Base-by-base conservation (phyloP, 225 moss, liverwort and hornwort genomes). In the Neckera pumila region DNA sequence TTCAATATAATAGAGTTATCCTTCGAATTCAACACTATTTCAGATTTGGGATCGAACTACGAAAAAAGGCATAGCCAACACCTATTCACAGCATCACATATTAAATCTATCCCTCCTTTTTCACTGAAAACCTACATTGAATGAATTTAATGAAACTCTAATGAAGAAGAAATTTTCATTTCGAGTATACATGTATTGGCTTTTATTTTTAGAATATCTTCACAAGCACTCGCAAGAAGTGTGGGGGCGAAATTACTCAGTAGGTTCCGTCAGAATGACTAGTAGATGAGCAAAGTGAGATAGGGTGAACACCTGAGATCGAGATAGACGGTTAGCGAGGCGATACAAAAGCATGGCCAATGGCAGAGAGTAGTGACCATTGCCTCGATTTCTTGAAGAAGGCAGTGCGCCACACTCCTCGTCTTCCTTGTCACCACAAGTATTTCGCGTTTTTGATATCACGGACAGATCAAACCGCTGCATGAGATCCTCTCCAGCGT, bases 341-440 rank as follows among this genome's bases (percentile, higher is more conserved):
- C 98, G 97, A 89, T 99, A 99, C 83, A 99, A 86, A 70, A 99
- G 96, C 98, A 99, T 99, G 56, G 98, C 98, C 89, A 99, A 90
- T 62, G 98, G 98, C 86, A 99, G 89, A 58, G 98, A 94, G 84
- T 97, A 99, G 79, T 97, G 97, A 81, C 97, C 97, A 86, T 96
- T 94, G 92, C 94, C 93, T 86, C 91, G 88, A 69, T 91, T 95
- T 83, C 96, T 94, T 79, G 93, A 93, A 64, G 93, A 96, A 47
- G 96, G 96, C 62, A 99, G 90, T 47, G 95, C 89, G 54, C 95
- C 95, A 88, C 95, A 89, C 74, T 88, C 90, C 59, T 95, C 89
- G 67, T 93, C 94, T 80, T 97, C 94, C 81, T 96, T 93, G 72
- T 95, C 95, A 59, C 93, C 90, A 90, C 92, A 93, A 58, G 98